phyloP scores from a whole-genome alignment of 2,329 filamentous ascomycete genomes.

The Teratosphaeria destructans region DNA sequence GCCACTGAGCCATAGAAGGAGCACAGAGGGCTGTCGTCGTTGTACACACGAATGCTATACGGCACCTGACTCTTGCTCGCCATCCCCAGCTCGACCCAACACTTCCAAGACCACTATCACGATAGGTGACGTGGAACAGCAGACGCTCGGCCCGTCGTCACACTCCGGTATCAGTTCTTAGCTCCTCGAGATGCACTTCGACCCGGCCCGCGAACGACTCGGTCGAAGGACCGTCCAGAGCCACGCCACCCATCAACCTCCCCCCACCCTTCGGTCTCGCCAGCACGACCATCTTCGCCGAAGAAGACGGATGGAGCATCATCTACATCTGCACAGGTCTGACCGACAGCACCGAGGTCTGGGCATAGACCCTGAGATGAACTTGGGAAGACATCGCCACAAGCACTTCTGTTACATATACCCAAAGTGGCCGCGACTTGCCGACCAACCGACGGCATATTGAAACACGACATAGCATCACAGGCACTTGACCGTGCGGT shows the following conservation, averaged over 20 bases:
- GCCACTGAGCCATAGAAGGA: neutral
- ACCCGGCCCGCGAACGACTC: conserved; percentile 1
- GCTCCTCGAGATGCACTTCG: conserved; percentile 20
- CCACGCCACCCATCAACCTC: conserved; percentile 10
- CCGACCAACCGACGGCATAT: no score
- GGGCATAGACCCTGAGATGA: no score
- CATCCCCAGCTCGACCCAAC: neutral
- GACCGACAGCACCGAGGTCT: no score
- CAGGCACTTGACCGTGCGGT: no score
- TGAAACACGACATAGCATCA: no score
- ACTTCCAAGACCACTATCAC: conserved; percentile 15
- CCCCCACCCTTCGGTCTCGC: conserved; percentile 33
- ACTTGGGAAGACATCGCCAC: no score
- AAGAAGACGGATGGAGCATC: conserved; percentile 70
- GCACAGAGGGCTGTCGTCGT: neutral
- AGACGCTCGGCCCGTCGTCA: conserved; percentile 25
- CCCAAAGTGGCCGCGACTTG: no score
- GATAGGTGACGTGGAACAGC: conserved; percentile 36
- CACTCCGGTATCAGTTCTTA: conserved; percentile 24
- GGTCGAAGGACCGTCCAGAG: conserved; percentile 7
- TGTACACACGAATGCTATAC: neutral
- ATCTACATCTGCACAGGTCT: conserved; percentile 31
- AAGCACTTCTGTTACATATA: no score
- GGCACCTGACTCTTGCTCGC: neutral
- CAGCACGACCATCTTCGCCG: conserved; percentile 64